Base-by-base conservation (phyloP, 1,139 yeast genomes). In the Diutina pseudorugosa region DNA sequence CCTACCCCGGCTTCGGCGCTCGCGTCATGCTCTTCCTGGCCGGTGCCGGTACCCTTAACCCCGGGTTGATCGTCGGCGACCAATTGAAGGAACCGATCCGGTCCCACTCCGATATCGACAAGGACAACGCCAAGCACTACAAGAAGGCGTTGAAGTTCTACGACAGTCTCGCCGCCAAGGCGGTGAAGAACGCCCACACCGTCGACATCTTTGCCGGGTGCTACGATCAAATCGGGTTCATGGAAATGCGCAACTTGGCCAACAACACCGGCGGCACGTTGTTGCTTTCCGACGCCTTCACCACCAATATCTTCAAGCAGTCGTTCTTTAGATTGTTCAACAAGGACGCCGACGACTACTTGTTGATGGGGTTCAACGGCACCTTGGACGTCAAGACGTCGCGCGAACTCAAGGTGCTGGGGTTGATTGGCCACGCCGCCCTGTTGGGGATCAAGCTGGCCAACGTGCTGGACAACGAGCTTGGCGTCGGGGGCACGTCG, bases 191-290 rank as follows among this genome's bases (percentile, higher is more conserved):
- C 65, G 88, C 94, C 25, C 97, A 90, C 64, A 81, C 94, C 23
- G 83, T 93, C 53, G 98, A 93, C 69, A 82, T 93, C 52, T 91
- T 90, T 71, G 98, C 96, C 43, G 98, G 98, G 56, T 90, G 97
- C 71, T 91, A 90, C 66, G 99, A 93, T 71, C 98, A 93, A 75
- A 87, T 91, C 58, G 99, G 99, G 66, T 84, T 93, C 79, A 84
- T 86, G 61, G 99, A 93, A 73, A 93, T 93, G 98, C 88, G 89
- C 69, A 78, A 86, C 55, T 73, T 94, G 61, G 79, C 95, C 55
- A 88, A 89, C 70, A 76, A 80, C 61, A 93, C 98, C 30, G 98
- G 98, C 61, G 99, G 99, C 69, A 86, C 87, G 41, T 75, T 94
- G 64, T 81, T 93, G 53, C 79, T 93, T 61, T 79, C 96, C 1